Evolutionary conservation across 2,329 filamentous ascomycete genomes (phyloP), one percentile per base, ranked within the genome.

Genomic region (Phialocephala sp.): DNA sequence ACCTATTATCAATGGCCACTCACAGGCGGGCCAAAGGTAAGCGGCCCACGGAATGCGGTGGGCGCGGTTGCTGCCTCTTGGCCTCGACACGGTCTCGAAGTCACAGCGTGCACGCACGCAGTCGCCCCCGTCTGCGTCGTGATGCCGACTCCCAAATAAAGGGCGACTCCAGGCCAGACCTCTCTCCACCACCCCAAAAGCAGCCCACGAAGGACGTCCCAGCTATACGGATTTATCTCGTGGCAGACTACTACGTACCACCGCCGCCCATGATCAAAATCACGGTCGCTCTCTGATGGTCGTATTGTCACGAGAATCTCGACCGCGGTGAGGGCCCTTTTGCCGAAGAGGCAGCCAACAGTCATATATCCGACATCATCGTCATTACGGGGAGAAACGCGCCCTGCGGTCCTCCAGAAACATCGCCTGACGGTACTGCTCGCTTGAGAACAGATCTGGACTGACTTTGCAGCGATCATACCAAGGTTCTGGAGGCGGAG

Each of bases 101-200:
- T 32, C 27, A 3, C 27, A 3, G 27, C 27, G 27, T 32, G 27
- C 24, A 57, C 20, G 27, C 36, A 27, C 24, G 22, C 37, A n/a
- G n/a, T n/a, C n/a, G n/a, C 9, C 12, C 12, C 14, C 11, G 9
- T 24, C 56, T 41, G 43, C 43, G n/a, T 20, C 8, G 14, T 22
- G n/a, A 50, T 50, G 22, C 4, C 45, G 15, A 50, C 39, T 20
- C 39, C 18, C 47, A 45, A n/a, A 57, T 20, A 55, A 55, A 59
- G 47, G 57, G 57, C 58, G 27, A 60, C 58, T 37, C 43, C 58
- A 37, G 41, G 58, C 43, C n/a, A 14, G 58, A 61, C 45, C 27
- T 54, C 59, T 37, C 41, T 32, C 41, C 56, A 59, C 22, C 45
- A 36, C 45, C 18, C 59, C 59, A 61, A 54, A 55, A 61, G 43